These are phyloP conservation scores for Botrytis fragariae DNA, from an alignment of 2,329 filamentous ascomycete genomes.

Conservation along the genomic window DNA sequence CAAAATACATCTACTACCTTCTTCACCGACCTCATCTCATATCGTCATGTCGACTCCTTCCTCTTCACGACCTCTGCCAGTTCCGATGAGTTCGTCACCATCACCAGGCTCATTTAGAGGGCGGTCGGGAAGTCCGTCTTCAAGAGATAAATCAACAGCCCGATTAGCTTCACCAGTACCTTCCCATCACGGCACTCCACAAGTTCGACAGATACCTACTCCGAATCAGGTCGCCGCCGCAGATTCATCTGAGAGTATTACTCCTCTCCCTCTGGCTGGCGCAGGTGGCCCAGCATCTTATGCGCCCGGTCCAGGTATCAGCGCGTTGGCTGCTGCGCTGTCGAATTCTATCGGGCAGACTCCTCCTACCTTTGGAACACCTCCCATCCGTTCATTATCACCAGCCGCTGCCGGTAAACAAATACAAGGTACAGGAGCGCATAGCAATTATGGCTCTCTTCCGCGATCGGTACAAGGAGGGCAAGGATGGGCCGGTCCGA, in stretches of 20 bases:
- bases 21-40: constrained; percentile 9
- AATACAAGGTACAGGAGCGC: constrained; percentile 45
- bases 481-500: constrained; percentile 47
- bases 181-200: constrained; percentile 46
- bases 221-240: constrained; percentile 43
- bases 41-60: constrained; percentile 39
- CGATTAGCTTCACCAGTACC: constrained; percentile 58
- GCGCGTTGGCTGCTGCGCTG: constrained; percentile 84
- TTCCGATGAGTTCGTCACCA: constrained; percentile 49
- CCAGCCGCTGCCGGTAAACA: constrained; percentile 50
- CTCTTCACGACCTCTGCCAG: constrained; percentile 40
- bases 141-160: constrained; percentile 57
- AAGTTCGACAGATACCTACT: constrained; percentile 49
- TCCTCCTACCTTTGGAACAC: constrained; percentile 68
- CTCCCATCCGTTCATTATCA: constrained; percentile 56
- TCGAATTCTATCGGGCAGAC: constrained; percentile 69
- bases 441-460: constrained; percentile 80
- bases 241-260: constrained; percentile 45
- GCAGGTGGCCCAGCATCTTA: constrained; percentile 52
- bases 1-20: constrained; percentile 2
- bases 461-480: constrained; percentile 47
- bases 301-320: constrained; percentile 76
- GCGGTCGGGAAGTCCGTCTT: constrained; percentile 41
- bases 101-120: constrained; percentile 12
- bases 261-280: constrained; percentile 55